Percentiles rank a stretch among this genome's conserved stretches.
phyloP scores from a whole-genome alignment of 192 early-diverging fungal species.

The Coemansia sp. region DNA sequence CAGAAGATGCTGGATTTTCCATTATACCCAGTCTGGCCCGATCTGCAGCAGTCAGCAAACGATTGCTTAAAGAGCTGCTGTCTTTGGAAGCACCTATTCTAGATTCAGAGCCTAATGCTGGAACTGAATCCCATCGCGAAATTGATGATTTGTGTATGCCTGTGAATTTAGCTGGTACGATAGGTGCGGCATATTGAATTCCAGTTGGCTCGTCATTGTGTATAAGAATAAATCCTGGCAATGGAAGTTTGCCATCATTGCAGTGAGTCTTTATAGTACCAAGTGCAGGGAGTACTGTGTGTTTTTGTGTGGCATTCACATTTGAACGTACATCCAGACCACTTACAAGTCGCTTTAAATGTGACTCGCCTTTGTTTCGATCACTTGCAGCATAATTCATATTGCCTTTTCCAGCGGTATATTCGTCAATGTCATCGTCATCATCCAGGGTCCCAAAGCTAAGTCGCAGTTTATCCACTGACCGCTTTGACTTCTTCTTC shows the following conservation, averaged over 20 bases:
- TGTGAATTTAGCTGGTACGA: conserved; percentile 20
- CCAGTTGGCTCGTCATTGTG: conserved; percentile 5
- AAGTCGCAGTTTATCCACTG: conserved; percentile 13
- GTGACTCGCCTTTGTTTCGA: neutral
- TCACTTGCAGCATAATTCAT: neutral
- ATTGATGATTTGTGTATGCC: neutral
- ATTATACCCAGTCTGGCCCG: conserved; percentile 14
- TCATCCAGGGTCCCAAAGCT: conserved; percentile 35
- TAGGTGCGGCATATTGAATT: conserved; percentile 6
- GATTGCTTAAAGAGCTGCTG: neutral
- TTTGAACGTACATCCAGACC: neutral
- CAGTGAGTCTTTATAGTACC: neutral
- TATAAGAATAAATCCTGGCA: conserved; percentile 22
- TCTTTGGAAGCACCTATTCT: neutral
- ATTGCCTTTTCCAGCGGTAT: neutral
- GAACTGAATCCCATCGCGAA: conserved; percentile 29
- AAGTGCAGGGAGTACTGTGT: neutral
- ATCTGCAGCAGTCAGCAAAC: conserved; percentile 14
- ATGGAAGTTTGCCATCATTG: conserved; percentile 13
- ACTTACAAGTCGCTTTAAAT: neutral
- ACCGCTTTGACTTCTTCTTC: conserved; percentile 8
- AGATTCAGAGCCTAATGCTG: conserved; percentile 13
- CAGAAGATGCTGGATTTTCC: neutral
- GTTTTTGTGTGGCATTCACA: neutral
- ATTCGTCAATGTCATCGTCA: conserved; percentile 3